A percentile compares a stretch with the other conserved stretches of the same genome.
These are phyloP conservation scores for Cytospora piceicola DNA, from an alignment of 2,329 filamentous ascomycete species.

Conservation along the genomic window DNA sequence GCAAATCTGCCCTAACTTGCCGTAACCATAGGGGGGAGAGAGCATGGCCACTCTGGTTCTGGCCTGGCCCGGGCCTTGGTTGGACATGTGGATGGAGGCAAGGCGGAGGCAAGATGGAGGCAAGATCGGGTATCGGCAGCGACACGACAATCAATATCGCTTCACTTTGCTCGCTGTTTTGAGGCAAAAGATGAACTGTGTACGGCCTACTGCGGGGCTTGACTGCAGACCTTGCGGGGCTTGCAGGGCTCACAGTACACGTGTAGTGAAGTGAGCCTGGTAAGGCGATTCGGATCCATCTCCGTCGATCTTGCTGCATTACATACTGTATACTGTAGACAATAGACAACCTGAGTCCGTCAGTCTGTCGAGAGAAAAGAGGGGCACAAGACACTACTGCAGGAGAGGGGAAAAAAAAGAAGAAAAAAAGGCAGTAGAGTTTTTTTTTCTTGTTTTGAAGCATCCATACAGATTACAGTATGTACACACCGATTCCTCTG, in stretches of 20 bases:
- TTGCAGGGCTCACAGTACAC: background rate
- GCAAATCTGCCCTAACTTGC: background rate
- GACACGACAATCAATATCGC: background rate
- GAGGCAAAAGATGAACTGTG: background rate
- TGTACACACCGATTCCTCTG: too few relatives aligned
- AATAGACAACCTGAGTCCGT: background rate
- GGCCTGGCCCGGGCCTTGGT: background rate
- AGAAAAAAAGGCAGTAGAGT: too few relatives aligned
- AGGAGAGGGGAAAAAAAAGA: background rate
- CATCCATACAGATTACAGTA: background rate
- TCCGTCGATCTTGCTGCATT: constrained; percentile 16
- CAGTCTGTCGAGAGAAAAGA: background rate
- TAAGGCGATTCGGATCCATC: constrained; percentile 9
- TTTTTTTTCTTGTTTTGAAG: background rate
- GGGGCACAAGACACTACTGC: background rate
- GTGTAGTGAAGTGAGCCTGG: background rate
- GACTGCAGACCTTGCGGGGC: background rate
- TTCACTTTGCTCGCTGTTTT: background rate
- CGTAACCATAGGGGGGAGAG: background rate
- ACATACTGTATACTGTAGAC: too few relatives aligned
- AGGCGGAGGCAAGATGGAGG: too few relatives aligned
- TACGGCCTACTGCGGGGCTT: background rate
- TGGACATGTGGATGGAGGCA: background rate
- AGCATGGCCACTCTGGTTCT: background rate
- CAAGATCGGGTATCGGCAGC: background rate